These are phyloP conservation scores for Hypoxylon sp. DNA, from an alignment of 2,329 filamentous ascomycete genomes.

Conservation along the genomic window DNA sequence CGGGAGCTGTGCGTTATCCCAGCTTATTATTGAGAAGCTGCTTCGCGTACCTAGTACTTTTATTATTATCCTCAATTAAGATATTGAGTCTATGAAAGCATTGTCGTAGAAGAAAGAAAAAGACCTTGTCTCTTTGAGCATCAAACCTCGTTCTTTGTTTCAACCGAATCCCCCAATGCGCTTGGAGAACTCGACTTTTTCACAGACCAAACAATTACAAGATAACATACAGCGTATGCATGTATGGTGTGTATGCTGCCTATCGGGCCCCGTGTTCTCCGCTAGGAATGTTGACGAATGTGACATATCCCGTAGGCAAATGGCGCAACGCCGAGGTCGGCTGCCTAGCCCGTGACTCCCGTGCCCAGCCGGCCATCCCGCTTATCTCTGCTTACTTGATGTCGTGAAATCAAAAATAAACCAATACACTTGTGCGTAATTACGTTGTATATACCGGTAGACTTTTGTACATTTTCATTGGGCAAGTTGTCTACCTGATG, in stretches of 20 bases:
- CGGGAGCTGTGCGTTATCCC: not conserved
- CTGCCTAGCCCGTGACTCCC: slow-evolving; percentile 20
- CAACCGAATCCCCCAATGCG: not conserved
- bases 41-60: not conserved
- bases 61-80: not conserved
- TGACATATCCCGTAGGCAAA: slow-evolving; percentile 31
- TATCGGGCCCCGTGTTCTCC: slow-evolving; percentile 24
- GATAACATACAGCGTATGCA: slow-evolving; percentile 1
- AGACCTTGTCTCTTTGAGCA: not conserved
- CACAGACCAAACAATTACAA: not conserved
- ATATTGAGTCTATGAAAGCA: not conserved
- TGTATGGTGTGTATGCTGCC: slow-evolving; percentile 1
- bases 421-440: slow-evolving; percentile 13
- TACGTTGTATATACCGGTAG: slow-evolving; percentile 7
- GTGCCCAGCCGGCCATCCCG: slow-evolving; percentile 31
- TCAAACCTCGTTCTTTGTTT: not conserved
- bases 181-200: not conserved
- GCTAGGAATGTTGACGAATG: slow-evolving; percentile 21
- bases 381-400: slow-evolving; percentile 16
- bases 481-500: slow-evolving; percentile 40
- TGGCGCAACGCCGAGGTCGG: slow-evolving; percentile 44
- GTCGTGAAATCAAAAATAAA: slow-evolving; percentile 1
- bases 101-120: not conserved
- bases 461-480: not conserved
- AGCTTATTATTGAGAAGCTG: not conserved